Evolutionary conservation across 1,284 basidiomycete genomes (phyloP).

Genomic region (Mycena citricolor): DNA sequence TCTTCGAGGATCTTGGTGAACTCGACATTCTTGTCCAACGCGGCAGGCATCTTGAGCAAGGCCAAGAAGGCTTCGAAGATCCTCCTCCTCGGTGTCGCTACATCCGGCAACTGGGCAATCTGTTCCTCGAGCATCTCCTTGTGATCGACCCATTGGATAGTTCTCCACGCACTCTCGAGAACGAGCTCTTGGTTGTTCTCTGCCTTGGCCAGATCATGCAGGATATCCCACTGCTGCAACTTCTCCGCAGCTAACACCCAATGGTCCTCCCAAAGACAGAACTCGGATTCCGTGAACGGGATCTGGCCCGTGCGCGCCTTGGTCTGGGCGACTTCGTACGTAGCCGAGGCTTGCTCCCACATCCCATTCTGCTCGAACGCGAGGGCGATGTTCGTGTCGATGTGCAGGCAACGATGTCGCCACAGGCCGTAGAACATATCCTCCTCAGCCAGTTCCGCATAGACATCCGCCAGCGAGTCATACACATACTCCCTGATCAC

Average conservation of each 20-base stretch:
- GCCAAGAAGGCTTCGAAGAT: slow-evolving; percentile 96
- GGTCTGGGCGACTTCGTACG: slow-evolving; percentile 91
- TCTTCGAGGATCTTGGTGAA: slow-evolving; percentile 92
- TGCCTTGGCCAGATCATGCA: slow-evolving; percentile 89
- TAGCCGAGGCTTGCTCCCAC: slow-evolving; percentile 90
- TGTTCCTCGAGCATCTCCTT: slow-evolving; percentile 84
- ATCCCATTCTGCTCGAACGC: slow-evolving; percentile 97
- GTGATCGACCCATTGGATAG: slow-evolving; percentile 87
- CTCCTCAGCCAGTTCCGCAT: slow-evolving; percentile 94
- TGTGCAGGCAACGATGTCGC: slow-evolving; percentile 84
- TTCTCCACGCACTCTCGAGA: slow-evolving; percentile 95
- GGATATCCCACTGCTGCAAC: slow-evolving; percentile 96
- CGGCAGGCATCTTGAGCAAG: slow-evolving; percentile 67
- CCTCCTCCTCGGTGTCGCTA: slow-evolving; percentile 84
- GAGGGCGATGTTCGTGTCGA: slow-evolving; percentile 91
- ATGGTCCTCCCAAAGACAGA: slow-evolving; percentile 99
- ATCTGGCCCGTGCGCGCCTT: slow-evolving; percentile 83
- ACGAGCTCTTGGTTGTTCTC: slow-evolving; percentile 93
- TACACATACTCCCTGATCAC: slow-evolving; percentile 82
- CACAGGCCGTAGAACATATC: slow-evolving; percentile 98
- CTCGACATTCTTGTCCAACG: slow-evolving; percentile 72
- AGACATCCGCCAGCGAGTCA: slow-evolving; percentile 93
- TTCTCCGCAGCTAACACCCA: slow-evolving; percentile 98
- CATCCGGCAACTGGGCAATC: slow-evolving; percentile 79
- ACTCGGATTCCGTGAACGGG: slow-evolving; percentile 94